Conservation (phyloP, 2,329 filamentous ascomycete species). For the Elsinoe australis region DNA sequence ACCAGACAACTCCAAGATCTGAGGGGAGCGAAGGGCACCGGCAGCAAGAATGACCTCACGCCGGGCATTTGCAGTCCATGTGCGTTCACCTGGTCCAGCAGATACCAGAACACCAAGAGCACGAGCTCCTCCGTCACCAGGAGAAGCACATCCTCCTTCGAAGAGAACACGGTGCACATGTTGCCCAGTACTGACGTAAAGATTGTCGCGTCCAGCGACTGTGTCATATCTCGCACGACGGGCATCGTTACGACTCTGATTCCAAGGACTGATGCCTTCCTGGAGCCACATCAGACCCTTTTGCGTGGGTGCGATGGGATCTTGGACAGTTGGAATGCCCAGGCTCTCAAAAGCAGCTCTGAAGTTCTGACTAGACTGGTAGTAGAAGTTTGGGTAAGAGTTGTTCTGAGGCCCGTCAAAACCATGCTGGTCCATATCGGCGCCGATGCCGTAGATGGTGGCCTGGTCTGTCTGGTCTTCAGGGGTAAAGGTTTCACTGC, state of each 20-base stretch:
- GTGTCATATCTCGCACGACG: conserved; percentile 35
- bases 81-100: conserved; percentile 6
- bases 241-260: conserved; percentile 36
- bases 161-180: conserved; percentile 33
- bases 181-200: conserved; percentile 32
- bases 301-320: conserved; percentile 34
- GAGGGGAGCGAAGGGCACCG: conserved; percentile 32
- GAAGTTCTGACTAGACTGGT: conserved; percentile 23
- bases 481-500: conserved; percentile 28
- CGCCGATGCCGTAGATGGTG: conserved; percentile 33
- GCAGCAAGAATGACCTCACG: conserved; percentile 29
- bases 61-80: conserved; percentile 20
- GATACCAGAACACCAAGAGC: conserved; percentile 18
- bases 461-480: conserved; percentile 29
- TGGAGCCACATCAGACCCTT: conserved; percentile 35
- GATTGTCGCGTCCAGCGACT: conserved; percentile 30
- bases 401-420: conserved; percentile 44
- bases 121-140: conserved; percentile 15
- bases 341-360: conserved; percentile 34
- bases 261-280: conserved; percentile 31
- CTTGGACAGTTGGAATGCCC: conserved; percentile 32
- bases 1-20: conserved; percentile 36
- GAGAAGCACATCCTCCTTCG: conserved; percentile 21
- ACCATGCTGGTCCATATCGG: conserved; percentile 38
- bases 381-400: conserved; percentile 18